Evolutionary conservation across 257 asterid species (phyloP), one percentile per base, ranked within the genome.

Genomic region (Solanum arcanum): DNA sequence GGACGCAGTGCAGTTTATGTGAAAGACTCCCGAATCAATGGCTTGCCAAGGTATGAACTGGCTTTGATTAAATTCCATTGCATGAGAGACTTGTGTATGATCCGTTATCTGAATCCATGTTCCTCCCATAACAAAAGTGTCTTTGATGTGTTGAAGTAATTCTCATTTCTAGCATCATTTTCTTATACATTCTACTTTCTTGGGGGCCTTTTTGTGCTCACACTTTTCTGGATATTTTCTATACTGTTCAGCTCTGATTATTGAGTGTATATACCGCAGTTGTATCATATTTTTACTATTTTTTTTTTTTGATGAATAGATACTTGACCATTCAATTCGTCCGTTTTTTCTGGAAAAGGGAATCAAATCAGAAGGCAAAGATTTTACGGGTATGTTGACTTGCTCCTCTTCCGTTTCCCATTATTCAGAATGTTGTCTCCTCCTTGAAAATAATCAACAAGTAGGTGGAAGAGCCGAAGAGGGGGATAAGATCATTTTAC

Each of bases 331-430:
- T 97, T 88, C 99, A 97, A 87, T 97, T 96, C 89, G 99, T 97
- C 73, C 95, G 99, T 1, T 97, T 97, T 91, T 97, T 97, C 94
- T 97, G 99, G 99, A 97, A 96, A 90, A 93, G 99, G 92, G 99
- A 96, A 94, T 90, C 99, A 90, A 97, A 96, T 91, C 99, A 96
- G 91, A 97, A 97, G 92, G 99, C 99, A 39, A 97, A 97, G 91
- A 97, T 97, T 91, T 90, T 97, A 88, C 94, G 99, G 98, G 99
- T 97, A 95, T 83, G 69, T 86, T 88, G 64, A 86, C 86, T 73
- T 89, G 75, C 82, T 88, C 52, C 35, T 41, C 39, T 83, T 13
- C 37, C 10, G 41, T 31, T 81, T 81, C 85, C 59, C 85, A 49
- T 31, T 49, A 20, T 16, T 81, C 70, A 31, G 44, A 49, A 49